A percentile compares a stretch with the other conserved stretches of the same genome.
These are phyloP conservation scores for Talaromyces trachyspermus DNA, from an alignment of 495 filamentous ascomycete species.

Conservation along the genomic window DNA sequence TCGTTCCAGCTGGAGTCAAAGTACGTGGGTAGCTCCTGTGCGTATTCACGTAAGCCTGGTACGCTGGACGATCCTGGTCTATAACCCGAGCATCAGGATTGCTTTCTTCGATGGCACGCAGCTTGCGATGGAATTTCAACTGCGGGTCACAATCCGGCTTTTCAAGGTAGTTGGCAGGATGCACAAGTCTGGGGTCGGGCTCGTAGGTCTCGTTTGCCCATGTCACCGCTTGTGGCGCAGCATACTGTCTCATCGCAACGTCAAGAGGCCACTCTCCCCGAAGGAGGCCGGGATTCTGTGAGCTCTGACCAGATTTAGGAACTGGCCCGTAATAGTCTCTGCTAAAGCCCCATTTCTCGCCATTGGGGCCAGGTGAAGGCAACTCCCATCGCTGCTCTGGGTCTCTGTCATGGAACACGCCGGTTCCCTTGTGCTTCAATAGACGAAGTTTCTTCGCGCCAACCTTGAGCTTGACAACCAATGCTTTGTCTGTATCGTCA, in stretches of 20 bases:
- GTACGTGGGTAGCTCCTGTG: slow-evolving; percentile 8
- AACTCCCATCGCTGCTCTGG: slow-evolving; percentile 7
- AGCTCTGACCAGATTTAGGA: neutral
- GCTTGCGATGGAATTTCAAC: slow-evolving; percentile 6
- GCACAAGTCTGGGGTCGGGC: slow-evolving; percentile 6
- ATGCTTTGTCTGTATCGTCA: neutral
- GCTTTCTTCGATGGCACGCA: neutral
- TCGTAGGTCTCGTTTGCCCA: slow-evolving; percentile 6
- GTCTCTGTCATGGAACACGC: slow-evolving; percentile 4
- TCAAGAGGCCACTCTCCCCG: slow-evolving; percentile 6
- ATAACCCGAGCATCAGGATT: slow-evolving; percentile 1
- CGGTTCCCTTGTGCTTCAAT: slow-evolving; percentile 5
- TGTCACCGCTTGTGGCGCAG: slow-evolving; percentile 5
- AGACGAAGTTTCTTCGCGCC: neutral
- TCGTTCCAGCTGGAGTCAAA: slow-evolving; percentile 1
- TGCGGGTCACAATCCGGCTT: neutral
- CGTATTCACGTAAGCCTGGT: neutral
- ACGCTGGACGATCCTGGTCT: neutral
- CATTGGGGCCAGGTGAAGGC: neutral
- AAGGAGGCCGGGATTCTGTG: slow-evolving; percentile 4
- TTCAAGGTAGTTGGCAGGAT: slow-evolving; percentile 1
- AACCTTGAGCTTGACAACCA: slow-evolving; percentile 5
- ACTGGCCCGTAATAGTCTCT: slow-evolving; percentile 7
- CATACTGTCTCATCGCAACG: slow-evolving; percentile 5
- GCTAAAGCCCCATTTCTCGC: slow-evolving; percentile 2